Evolutionary conservation across 495 filamentous ascomycete species (phyloP).

Genomic region (Apiosordaria backusii): DNA sequence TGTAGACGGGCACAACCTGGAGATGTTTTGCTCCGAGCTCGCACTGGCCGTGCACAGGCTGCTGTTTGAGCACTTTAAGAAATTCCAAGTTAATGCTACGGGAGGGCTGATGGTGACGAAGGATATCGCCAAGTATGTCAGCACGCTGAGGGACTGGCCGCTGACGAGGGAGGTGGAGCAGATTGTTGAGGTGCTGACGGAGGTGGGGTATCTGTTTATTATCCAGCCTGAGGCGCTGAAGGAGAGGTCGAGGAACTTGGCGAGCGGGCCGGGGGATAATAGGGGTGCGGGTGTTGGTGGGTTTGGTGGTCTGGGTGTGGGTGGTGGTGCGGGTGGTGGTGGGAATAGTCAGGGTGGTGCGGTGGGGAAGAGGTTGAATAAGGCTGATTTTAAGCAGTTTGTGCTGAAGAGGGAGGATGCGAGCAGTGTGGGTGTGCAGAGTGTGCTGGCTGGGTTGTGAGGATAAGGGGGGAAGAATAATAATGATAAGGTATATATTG

Average conservation of each 20-base stretch:
- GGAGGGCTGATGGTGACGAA: constrained; percentile 94
- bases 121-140: constrained; percentile 88
- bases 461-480: neutral
- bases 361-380: constrained; percentile 50
- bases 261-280: constrained; percentile 25
- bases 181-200: constrained; percentile 77
- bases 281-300: constrained; percentile 8
- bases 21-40: constrained; percentile 77
- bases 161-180: constrained; percentile 65
- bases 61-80: constrained; percentile 89
- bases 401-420: constrained; percentile 78
- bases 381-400: constrained; percentile 78
- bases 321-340: neutral
- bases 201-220: constrained; percentile 96
- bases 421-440: constrained; percentile 73
- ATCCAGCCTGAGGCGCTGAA: constrained; percentile 84
- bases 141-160: constrained; percentile 75
- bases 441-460: constrained; percentile 58
- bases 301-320: neutral
- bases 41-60: constrained; percentile 71
- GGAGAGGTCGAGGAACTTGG: constrained; percentile 64
- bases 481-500: neutral
- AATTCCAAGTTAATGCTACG: constrained; percentile 83
- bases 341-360: constrained; percentile 8
- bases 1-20: constrained; percentile 73